A percentile compares a stretch with the other conserved stretches of the same genome.
Conservation (phyloP, 2,329 filamentous ascomycete genomes). For the Sclerotinia nivalis region DNA sequence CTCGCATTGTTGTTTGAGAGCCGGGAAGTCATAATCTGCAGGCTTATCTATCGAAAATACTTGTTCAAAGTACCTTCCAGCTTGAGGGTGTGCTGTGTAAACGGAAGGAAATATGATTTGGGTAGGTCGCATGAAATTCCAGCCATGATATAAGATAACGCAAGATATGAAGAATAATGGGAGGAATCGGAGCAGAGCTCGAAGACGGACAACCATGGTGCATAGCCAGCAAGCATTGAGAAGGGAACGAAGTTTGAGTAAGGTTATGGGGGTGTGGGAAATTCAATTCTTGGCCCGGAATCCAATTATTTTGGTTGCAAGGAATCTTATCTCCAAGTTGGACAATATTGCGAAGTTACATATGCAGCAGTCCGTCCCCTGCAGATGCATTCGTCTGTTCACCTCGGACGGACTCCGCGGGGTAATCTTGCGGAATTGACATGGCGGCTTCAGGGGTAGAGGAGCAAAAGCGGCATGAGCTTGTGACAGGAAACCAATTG, state of each 20-base stretch:
- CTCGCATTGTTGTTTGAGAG: slow-evolving; percentile 36
- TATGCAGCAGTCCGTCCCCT: not conserved
- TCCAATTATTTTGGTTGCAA: not conserved
- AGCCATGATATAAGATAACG: slow-evolving; percentile 11
- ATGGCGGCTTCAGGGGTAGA: slow-evolving; percentile 7
- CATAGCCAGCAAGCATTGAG: slow-evolving; percentile 6
- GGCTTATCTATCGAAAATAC: slow-evolving; percentile 36
- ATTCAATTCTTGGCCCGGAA: not conserved
- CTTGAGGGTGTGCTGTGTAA: slow-evolving; percentile 9
- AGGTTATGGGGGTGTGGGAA: slow-evolving; percentile 7
- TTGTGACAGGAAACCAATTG: not conserved
- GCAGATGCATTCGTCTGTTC: slow-evolving; percentile 8
- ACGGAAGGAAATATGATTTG: not conserved
- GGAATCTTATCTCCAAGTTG: not conserved
- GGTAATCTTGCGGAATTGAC: slow-evolving; percentile 4
- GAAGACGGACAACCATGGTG: slow-evolving; percentile 13
- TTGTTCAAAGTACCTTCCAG: slow-evolving; percentile 40
- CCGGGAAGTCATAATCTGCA: slow-evolving; percentile 33
- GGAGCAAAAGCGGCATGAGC: slow-evolving; percentile 6
- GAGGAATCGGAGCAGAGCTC: slow-evolving; percentile 13
- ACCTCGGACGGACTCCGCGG: not conserved
- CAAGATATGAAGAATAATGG: slow-evolving; percentile 12
- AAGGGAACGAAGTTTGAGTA: slow-evolving; percentile 7
- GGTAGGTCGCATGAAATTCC: not conserved
- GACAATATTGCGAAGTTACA: not conserved